Percentiles rank a stretch among this genome's conserved stretches.
These are phyloP conservation scores for Pseudogymnoascus sp. DNA, from an alignment of 2,329 filamentous ascomycete genomes.

Conservation along the genomic window DNA sequence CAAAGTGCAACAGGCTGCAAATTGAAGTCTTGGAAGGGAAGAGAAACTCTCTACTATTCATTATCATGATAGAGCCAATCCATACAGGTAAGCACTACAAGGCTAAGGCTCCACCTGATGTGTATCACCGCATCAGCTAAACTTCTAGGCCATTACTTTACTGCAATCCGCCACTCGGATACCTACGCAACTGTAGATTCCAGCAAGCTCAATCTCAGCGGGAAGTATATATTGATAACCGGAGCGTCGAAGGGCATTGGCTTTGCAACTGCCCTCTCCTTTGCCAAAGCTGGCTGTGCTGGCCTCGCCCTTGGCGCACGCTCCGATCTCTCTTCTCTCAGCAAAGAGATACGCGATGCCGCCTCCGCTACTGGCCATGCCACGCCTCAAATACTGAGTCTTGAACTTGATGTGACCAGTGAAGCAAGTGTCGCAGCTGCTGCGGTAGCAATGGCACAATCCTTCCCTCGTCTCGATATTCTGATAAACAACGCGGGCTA, in stretches of 20 bases:
- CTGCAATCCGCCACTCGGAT: slow-evolving; percentile 30
- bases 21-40: no score
- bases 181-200: slow-evolving; percentile 46
- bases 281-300: slow-evolving; percentile 43
- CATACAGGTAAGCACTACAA: no score
- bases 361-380: slow-evolving; percentile 25
- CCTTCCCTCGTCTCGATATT: slow-evolving; percentile 33
- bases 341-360: slow-evolving; percentile 29
- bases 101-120: no score
- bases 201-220: slow-evolving; percentile 30
- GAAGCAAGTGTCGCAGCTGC: slow-evolving; percentile 28
- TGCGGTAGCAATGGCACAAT: slow-evolving; percentile 17
- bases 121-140: no score
- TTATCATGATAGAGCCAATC: no score
- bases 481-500: slow-evolving; percentile 38
- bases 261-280: slow-evolving; percentile 44
- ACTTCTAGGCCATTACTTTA: no score
- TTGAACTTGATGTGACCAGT: slow-evolving; percentile 34
- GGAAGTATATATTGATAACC: slow-evolving; percentile 40
- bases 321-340: slow-evolving; percentile 30
- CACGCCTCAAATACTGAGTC: slow-evolving; percentile 33
- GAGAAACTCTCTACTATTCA: no score
- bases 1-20: no score
- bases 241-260: slow-evolving; percentile 49
- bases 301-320: slow-evolving; percentile 46